These are phyloP conservation scores for Fusarium agapanthi DNA, from an alignment of 2,329 filamentous ascomycete species.

Conservation along the genomic window DNA sequence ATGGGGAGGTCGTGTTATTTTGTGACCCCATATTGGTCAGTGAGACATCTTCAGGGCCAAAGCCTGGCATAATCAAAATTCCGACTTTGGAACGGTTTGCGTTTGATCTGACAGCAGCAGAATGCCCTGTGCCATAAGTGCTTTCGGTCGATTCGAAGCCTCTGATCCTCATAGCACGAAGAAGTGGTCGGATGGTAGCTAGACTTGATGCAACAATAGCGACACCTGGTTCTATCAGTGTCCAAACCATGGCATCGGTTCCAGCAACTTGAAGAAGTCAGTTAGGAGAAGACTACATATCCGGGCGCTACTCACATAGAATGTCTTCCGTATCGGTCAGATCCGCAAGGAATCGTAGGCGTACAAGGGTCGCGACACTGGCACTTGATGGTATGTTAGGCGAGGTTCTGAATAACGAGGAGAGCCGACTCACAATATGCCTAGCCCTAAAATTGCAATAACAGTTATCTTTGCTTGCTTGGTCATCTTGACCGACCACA, in stretches of 20 bases:
- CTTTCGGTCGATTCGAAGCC: slow-evolving; percentile 56
- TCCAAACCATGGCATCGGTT: slow-evolving; percentile 65
- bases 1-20: slow-evolving; percentile 5
- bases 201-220: slow-evolving; percentile 64
- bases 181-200: slow-evolving; percentile 63
- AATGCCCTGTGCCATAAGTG: slow-evolving; percentile 46
- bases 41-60: slow-evolving; percentile 50
- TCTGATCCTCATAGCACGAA: slow-evolving; percentile 57
- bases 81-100: slow-evolving; percentile 23
- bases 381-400: slow-evolving; percentile 50
- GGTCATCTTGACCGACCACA: slow-evolving; percentile 64
- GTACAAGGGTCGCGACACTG: slow-evolving; percentile 62
- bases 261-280: slow-evolving; percentile 51
- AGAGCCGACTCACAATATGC: slow-evolving; percentile 55
- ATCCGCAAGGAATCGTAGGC: slow-evolving; percentile 58
- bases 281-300: background rate
- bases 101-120: slow-evolving; percentile 39
- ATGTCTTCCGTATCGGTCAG: slow-evolving; percentile 57
- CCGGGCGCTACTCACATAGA: slow-evolving; percentile 50
- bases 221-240: slow-evolving; percentile 64
- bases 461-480: slow-evolving; percentile 61
- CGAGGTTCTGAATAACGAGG: background rate
- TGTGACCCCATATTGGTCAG: slow-evolving; percentile 42
- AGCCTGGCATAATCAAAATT: slow-evolving; percentile 33
- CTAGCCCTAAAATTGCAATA: slow-evolving; percentile 58